A percentile compares a stretch with the other conserved stretches of the same genome.
phyloP scores from a whole-genome alignment of 2,329 filamentous ascomycete genomes.

The Paecilomyces sp. region DNA sequence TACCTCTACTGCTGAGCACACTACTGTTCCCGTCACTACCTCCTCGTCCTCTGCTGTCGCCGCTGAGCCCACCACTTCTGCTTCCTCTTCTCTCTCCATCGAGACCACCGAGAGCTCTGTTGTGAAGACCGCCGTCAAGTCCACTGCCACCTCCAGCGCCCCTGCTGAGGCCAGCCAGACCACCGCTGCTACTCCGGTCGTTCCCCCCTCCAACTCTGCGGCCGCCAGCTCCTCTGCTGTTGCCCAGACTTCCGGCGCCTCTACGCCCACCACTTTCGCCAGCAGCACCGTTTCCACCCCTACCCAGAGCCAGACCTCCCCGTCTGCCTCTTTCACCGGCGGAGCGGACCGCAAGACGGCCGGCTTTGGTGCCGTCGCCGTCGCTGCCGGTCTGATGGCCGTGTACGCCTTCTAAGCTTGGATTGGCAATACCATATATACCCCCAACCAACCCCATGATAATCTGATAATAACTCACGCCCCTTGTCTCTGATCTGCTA shows the following conservation, averaged over 20 bases:
- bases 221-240: constrained; percentile 2
- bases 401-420: constrained; percentile 26
- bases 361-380: constrained; percentile 27
- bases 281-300: constrained; percentile 9
- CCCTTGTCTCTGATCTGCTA: not conserved
- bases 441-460: too few relatives aligned
- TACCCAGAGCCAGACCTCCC: constrained; percentile 1
- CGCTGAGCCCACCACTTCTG: constrained; percentile 1
- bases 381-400: constrained; percentile 26
- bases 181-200: constrained; percentile 4
- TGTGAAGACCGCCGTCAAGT: constrained; percentile 8
- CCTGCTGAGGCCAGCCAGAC: constrained; percentile 5
- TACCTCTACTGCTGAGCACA: not conserved
- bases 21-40: constrained; percentile 6
- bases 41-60: constrained; percentile 3
- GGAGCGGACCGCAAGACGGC: constrained; percentile 26
- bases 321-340: constrained; percentile 16
- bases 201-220: not conserved
- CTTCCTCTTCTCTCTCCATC: not conserved
- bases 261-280: not conserved
- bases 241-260: not conserved
- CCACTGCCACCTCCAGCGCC: constrained; percentile 1
- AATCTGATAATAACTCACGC: too few relatives aligned
- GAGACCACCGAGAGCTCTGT: constrained; percentile 2
- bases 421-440: not conserved